phyloP scores from a whole-genome alignment of 805 yeast genomes.

The Metschnikowia proteae region DNA sequence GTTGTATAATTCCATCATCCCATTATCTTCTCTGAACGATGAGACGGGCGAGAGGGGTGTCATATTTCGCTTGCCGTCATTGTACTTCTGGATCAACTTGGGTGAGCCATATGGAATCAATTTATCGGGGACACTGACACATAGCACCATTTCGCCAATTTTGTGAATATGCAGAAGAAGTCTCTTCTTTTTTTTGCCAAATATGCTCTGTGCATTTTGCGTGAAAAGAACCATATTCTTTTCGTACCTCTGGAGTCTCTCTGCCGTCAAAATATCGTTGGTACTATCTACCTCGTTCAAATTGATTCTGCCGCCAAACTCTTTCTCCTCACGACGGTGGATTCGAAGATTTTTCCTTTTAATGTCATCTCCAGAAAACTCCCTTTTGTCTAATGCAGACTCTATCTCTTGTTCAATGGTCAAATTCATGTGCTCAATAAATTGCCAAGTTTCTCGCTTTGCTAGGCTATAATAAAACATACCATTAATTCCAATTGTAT shows the following conservation, averaged over 20 bases:
- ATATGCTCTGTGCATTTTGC: conserved; percentile 21
- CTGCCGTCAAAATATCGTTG: conserved; percentile 27
- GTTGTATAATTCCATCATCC: conserved; percentile 32
- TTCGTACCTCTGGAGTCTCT: not conserved
- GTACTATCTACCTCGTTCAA: conserved; percentile 12
- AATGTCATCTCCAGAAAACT: conserved; percentile 25
- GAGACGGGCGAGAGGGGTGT: conserved; percentile 6
- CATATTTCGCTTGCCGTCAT: conserved; percentile 19
- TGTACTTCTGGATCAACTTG: conserved; percentile 34
- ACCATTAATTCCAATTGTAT: conserved; percentile 34
- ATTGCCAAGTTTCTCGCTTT: conserved; percentile 32
- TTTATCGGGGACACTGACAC: conserved; percentile 32
- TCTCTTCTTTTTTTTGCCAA: conserved; percentile 36
- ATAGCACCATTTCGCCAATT: conserved; percentile 33
- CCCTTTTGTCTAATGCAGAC: conserved; percentile 25
- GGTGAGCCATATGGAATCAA: conserved; percentile 37
- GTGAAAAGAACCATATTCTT: conserved; percentile 10
- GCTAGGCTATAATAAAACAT: conserved; percentile 26
- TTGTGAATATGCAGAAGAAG: conserved; percentile 31
- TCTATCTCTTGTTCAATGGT: conserved; percentile 37
- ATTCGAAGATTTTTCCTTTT: conserved; percentile 31
- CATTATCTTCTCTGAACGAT: conserved; percentile 9
- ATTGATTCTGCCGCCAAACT: conserved; percentile 6
- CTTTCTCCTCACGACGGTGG: not conserved
- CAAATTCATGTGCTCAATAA: conserved; percentile 25